Base-by-base conservation (phyloP, 768 basidiomycete genomes). In the Tylopilus plumbeoviolaceoides region DNA sequence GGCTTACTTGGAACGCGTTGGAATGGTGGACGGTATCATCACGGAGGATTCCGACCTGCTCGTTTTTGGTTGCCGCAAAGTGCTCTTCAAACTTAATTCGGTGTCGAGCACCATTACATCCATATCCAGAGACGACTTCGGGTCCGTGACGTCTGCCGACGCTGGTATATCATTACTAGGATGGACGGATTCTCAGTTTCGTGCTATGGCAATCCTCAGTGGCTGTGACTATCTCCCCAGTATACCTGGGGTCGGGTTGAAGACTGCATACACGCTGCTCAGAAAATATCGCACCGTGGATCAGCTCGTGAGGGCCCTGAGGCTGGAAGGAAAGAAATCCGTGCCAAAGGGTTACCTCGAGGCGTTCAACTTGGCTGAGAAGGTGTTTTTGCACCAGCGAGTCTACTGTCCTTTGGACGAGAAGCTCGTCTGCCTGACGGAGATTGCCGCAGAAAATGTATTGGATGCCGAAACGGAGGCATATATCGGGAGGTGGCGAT, bases 11-110 rank as follows among this genome's bases (percentile, higher is more conserved):
- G 97, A 98, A 65, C 82, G 81, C 45, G 68, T 75, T 40, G 91
- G 91, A 17, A 62, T 89, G 31, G 90, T 93, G 38, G 87, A 95
- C 66, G 97, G 85, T 3, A 87, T 99, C 68, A 80, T 99, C 59
- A 98, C 97, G 2, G 97, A 99, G 72, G 97, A 98, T 71, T 98
- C 95, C 0, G 97, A 99, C 69, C 77, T 99, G 27, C 85, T 98
- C 54, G 95, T 99, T 44, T 98, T 97, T 64, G 97, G 95, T n/a
- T 95, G 93, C 72, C 79, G 79, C 59, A 85, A 80, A 48, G 93
- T 97, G 11, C 80, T 97, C n/a, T 92, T 91, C 79, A 98, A 98
- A 70, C 77, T 98, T 27, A 95, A 98, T 70, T 63, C 76, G 2
- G 75, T 78, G 51, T 77, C 81, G 31, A 77, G 72, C 50, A 84